Evolutionary conservation across 495 filamentous ascomycete species (phyloP).

Genomic region (Penicillium pulvis): DNA sequence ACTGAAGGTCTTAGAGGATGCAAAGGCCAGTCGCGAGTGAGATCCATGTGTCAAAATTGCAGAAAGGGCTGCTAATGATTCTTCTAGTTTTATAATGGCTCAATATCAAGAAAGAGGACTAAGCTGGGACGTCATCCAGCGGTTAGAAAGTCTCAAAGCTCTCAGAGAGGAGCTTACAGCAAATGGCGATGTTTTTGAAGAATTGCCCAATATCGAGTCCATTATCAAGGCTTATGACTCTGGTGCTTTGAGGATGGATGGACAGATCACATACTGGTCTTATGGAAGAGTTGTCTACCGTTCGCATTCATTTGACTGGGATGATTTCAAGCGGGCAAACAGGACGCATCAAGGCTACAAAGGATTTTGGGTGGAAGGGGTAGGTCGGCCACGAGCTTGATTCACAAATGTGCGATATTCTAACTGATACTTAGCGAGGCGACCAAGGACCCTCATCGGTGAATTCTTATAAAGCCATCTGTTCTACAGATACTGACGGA

Average conservation of each 20-base stretch:
- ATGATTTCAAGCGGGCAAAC: constrained; percentile 10
- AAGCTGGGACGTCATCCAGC: background rate
- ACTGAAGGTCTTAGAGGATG: background rate
- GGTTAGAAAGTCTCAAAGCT: background rate
- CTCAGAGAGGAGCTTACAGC: background rate
- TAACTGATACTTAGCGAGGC: background rate
- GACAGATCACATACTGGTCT: constrained; percentile 14
- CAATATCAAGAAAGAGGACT: background rate
- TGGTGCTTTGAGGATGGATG: background rate
- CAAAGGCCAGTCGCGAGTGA: constrained; percentile 4
- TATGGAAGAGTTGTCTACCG: background rate
- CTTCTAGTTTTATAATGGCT: background rate
- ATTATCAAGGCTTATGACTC: constrained; percentile 7
- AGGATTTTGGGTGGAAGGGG: constrained; percentile 7
- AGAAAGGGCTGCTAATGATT: background rate
- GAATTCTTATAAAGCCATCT: background rate
- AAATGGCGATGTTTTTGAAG: background rate
- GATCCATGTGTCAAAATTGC: background rate
- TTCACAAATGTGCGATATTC: background rate
- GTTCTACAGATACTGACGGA: background rate
- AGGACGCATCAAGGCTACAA: background rate
- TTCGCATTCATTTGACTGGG: constrained; percentile 10
- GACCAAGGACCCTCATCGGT: background rate
- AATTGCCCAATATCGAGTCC: constrained; percentile 7
- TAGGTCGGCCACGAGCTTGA: background rate